These are phyloP conservation scores for Yarrowia sp. DNA, from an alignment of 805 yeast species.

Conservation along the genomic window DNA sequence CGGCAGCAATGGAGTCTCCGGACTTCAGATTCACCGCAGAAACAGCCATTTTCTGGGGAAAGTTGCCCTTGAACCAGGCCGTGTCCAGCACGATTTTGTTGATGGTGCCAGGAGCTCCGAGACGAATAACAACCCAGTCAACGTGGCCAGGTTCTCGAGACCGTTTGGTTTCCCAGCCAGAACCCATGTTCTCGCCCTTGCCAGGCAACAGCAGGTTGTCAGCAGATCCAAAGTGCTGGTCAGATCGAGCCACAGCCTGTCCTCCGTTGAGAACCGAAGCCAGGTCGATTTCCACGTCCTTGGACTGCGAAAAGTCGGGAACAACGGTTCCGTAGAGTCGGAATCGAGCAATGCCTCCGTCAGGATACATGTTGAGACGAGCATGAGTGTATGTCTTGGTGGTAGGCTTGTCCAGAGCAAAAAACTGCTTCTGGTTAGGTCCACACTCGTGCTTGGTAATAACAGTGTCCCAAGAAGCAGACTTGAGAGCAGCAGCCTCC, in stretches of 20 bases:
- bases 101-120: conserved; percentile 63
- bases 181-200: conserved; percentile 93
- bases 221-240: conserved; percentile 92
- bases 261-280: conserved; percentile 88
- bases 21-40: conserved; percentile 51
- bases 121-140: conserved; percentile 85
- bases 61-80: conserved; percentile 91
- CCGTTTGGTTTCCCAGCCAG: conserved; percentile 97
- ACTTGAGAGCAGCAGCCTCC: conserved; percentile 33
- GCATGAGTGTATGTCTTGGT: conserved; percentile 66
- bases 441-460: conserved; percentile 77
- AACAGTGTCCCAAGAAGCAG: conserved; percentile 61
- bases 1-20: conserved; percentile 41
- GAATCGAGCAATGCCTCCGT: conserved; percentile 96
- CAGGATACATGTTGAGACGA: conserved; percentile 90
- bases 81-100: conserved; percentile 74
- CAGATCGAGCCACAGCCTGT: conserved; percentile 75
- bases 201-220: conserved; percentile 90
- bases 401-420: conserved; percentile 61
- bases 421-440: conserved; percentile 83
- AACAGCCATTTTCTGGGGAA: conserved; percentile 76
- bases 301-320: conserved; percentile 54
- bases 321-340: conserved; percentile 80
- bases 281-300: conserved; percentile 57
- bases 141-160: conserved; percentile 78